Conservation (phyloP, 306 rosid species). For the Herpetospermum pedunculosum region DNA sequence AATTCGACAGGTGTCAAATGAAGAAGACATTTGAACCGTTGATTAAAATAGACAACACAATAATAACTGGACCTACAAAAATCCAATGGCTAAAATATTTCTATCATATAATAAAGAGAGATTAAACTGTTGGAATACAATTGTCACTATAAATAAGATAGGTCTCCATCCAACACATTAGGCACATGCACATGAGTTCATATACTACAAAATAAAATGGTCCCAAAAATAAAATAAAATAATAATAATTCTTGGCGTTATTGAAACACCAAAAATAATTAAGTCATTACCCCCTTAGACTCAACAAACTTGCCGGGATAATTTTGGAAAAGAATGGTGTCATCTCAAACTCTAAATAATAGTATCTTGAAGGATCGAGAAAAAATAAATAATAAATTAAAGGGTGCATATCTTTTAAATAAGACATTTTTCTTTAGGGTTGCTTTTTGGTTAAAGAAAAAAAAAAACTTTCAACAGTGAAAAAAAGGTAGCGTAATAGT, state of each 20-base stretch:
- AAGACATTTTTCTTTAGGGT: neutral
- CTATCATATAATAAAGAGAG: neutral
- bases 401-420: neutral
- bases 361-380: too few relatives aligned
- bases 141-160: neutral
- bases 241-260: neutral
- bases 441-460: neutral
- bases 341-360: neutral
- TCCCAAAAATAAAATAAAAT: neutral
- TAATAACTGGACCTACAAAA: neutral
- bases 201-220: neutral
- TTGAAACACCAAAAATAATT: neutral
- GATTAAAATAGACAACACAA: neutral
- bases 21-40: neutral
- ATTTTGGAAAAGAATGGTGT: neutral
- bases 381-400: too few relatives aligned
- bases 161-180: neutral
- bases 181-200: constrained; percentile 3
- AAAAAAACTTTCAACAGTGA: neutral
- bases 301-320: constrained; percentile 4
- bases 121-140: neutral
- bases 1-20: neutral
- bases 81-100: neutral
- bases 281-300: neutral
- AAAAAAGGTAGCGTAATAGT: neutral